Evolutionary conservation across 169 alveolate genomes (phyloP).

Genomic region (Toxoplasma gondii): DNA sequence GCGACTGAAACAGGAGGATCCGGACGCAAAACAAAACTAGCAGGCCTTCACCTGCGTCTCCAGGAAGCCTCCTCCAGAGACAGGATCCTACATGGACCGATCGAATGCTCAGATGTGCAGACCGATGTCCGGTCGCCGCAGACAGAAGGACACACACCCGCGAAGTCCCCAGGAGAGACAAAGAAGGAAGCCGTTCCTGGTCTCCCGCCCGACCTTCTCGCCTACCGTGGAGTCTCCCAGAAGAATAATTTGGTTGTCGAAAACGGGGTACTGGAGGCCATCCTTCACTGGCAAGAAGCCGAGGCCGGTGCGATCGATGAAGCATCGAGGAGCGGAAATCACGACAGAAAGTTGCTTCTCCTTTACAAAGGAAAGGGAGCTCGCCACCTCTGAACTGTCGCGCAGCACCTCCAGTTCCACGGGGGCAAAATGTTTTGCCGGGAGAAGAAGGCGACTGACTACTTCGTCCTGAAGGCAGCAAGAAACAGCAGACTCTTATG

Average conservation of each 20-base stretch:
- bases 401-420: slow-evolving; percentile 79
- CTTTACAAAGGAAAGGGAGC: slow-evolving; percentile 69
- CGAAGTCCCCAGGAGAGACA: too few relatives aligned
- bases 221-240: slow-evolving; percentile 67
- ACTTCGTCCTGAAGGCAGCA: slow-evolving; percentile 64
- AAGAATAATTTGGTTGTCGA: slow-evolving; percentile 79
- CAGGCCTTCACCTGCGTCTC: too few relatives aligned
- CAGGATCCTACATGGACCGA: too few relatives aligned
- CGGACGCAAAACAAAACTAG: too few relatives aligned
- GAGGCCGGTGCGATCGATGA: slow-evolving; percentile 86
- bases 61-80: too few relatives aligned
- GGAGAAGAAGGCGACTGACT: slow-evolving; percentile 71
- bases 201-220: not conserved
- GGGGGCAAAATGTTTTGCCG: slow-evolving; percentile 68
- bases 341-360: slow-evolving; percentile 72
- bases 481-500: too few relatives aligned
- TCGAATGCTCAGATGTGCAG: too few relatives aligned
- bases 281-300: slow-evolving; percentile 79
- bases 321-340: slow-evolving; percentile 82
- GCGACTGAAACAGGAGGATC: too few relatives aligned
- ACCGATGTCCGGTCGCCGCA: too few relatives aligned
- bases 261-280: slow-evolving; percentile 74
- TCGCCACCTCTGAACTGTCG: slow-evolving; percentile 66
- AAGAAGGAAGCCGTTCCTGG: too few relatives aligned
- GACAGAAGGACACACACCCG: too few relatives aligned